Evolutionary conservation across 768 basidiomycete genomes (phyloP), one percentile per base, ranked within the genome.

Genomic region (Chlorophyllum brunneum): DNA sequence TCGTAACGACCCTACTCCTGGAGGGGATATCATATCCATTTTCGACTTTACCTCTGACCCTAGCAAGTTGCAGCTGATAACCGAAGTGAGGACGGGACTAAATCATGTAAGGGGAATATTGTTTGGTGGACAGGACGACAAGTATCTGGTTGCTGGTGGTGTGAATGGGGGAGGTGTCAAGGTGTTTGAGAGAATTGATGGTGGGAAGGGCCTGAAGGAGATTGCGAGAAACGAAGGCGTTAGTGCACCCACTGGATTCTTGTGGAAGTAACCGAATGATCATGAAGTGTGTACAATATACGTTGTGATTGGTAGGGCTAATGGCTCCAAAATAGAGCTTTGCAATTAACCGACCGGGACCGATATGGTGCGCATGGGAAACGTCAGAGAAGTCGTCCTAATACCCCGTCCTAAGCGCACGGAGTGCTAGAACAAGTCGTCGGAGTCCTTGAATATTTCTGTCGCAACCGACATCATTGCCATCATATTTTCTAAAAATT

Each of bases 11-110:
- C 83, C 83, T 4, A 76, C 80, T 18, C 71, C 80, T 0, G 80
- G 76, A 40, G 88, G 89, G 20, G 89, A 92, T 64, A 79, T 79
- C 26, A 80, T 92, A 56, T 76, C 87, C 4, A 77, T 91, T 27
- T 90, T 86, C 67, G 72, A 78, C 5, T 71, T 83, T 37, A 70
- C 71, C 7, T 69, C 73, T 5, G 65, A 73, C 15, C 72, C 72
- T 23, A 60, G 51, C 37, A 41, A 64, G 22, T 72, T 82, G 2
- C 70, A 77, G 54, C 70, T 85, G 36, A 71, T 85, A 8, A 69
- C 67, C 4, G 87, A 91, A 61, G 76, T 88, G 16, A 73, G 81
- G 44, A 84, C 86, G 0, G 88, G 88, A 2, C 61, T 92, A 56
- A 76, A 75, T 10, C 88, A 92, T 62, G 66, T 86, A 16, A 78